A percentile compares a stretch with the other conserved stretches of the same genome.
Conservation (phyloP, 495 filamentous ascomycete genomes). For the Daldinia vernicosa region DNA sequence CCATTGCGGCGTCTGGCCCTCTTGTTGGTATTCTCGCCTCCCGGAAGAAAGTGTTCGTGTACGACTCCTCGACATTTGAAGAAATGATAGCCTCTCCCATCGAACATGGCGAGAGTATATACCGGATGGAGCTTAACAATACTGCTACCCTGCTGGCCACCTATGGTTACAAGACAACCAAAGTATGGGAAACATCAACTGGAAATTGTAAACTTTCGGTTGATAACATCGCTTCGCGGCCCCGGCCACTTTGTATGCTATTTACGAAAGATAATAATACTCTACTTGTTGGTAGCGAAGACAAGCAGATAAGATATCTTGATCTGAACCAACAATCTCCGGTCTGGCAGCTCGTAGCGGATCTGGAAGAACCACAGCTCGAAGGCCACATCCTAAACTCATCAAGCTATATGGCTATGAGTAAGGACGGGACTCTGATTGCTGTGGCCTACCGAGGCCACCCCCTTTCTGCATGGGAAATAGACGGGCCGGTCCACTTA, state of each 20-base stretch:
- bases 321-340: slow-evolving; percentile 15
- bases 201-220: slow-evolving; percentile 21
- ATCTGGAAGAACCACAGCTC: slow-evolving; percentile 39
- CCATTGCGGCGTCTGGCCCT: not conserved
- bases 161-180: slow-evolving; percentile 21
- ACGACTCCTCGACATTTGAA: slow-evolving; percentile 21
- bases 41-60: not conserved
- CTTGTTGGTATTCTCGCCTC: not conserved
- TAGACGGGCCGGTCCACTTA: slow-evolving; percentile 40
- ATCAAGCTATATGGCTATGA: slow-evolving; percentile 39
- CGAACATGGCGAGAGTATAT: slow-evolving; percentile 5
- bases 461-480: slow-evolving; percentile 45
- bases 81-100: slow-evolving; percentile 1
- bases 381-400: slow-evolving; percentile 41
- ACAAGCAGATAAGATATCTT: slow-evolving; percentile 31
- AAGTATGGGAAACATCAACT: slow-evolving; percentile 24
- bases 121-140: slow-evolving; percentile 10
- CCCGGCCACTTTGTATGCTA: slow-evolving; percentile 33
- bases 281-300: slow-evolving; percentile 37
- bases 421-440: slow-evolving; percentile 33
- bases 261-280: slow-evolving; percentile 25
- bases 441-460: slow-evolving; percentile 44
- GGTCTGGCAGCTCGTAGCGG: slow-evolving; percentile 35
- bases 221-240: slow-evolving; percentile 26
- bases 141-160: slow-evolving; percentile 8